phyloP scores from a whole-genome alignment of 202 grass and related monocot species.

The Bolboschoenoplectus hybrid region DNA sequence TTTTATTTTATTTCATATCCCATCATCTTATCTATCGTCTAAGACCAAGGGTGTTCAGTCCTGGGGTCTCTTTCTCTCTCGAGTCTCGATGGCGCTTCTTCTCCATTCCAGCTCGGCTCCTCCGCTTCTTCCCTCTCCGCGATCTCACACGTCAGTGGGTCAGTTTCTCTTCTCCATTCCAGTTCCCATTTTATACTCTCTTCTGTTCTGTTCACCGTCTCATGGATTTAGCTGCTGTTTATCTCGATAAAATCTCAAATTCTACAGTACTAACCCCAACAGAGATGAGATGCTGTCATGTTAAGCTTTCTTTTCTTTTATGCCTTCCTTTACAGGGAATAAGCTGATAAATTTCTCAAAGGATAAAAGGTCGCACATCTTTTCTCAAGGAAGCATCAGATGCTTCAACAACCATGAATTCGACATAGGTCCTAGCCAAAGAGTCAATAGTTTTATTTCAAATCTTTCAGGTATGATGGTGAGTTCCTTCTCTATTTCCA shows the following conservation, averaged over 20 bases:
- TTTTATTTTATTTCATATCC: background rate
- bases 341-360: slow-evolving; percentile 10
- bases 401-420: slow-evolving; percentile 36
- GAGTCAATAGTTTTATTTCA: slow-evolving; percentile 46
- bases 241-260: background rate
- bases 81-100: slow-evolving; percentile 45
- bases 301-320: background rate
- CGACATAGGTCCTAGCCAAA: slow-evolving; percentile 28
- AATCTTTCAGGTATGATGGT: slow-evolving; percentile 94
- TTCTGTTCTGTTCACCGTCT: background rate
- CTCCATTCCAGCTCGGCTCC: slow-evolving; percentile 42
- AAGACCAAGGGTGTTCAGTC: background rate
- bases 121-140: background rate
- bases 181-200: background rate
- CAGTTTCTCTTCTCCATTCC: background rate
- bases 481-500: slow-evolving; percentile 55
- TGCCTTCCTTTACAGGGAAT: slow-evolving; percentile 16
- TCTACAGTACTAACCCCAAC: background rate
- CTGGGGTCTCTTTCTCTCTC: background rate
- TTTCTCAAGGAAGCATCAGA: slow-evolving; percentile 9
- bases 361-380: background rate
- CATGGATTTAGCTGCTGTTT: background rate
- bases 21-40: slow-evolving; percentile 5
- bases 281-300: background rate
- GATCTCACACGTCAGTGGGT: slow-evolving; percentile 27